These are phyloP conservation scores for Blumeriella jaapii DNA, from an alignment of 2,329 filamentous ascomycete species.

Conservation along the genomic window DNA sequence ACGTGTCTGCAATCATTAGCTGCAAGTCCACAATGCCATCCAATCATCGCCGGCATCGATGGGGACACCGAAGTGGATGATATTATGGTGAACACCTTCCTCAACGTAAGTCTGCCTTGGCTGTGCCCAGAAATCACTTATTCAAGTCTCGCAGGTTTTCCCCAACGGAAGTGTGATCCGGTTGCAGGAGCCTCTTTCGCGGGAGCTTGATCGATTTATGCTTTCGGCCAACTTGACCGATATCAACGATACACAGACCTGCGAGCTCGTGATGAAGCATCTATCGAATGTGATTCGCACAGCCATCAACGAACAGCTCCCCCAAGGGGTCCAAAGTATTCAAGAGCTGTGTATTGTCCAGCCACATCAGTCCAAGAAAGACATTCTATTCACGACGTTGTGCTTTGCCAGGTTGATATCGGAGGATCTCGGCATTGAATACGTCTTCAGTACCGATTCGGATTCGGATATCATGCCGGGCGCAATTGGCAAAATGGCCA, in stretches of 20 bases:
- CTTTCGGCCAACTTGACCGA: neutral
- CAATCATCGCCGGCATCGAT: neutral
- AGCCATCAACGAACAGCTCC: neutral
- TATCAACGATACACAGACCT: neutral
- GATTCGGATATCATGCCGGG: neutral
- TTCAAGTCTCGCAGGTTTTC: neutral
- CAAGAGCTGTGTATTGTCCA: conserved; percentile 1
- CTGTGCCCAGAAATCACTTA: no score
- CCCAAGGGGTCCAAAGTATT: neutral
- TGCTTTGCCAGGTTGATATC: neutral
- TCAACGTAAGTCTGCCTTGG: neutral
- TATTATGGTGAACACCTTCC: neutral
- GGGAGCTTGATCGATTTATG: neutral
- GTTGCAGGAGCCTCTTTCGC: neutral
- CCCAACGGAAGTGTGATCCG: neutral
- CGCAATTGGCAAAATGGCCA: neutral
- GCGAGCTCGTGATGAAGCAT: neutral
- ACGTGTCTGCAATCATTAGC: neutral
- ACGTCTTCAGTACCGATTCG: conserved; percentile 1
- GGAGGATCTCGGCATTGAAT: neutral
- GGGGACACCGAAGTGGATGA: neutral
- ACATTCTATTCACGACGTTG: conserved; percentile 1
- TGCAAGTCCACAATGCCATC: neutral
- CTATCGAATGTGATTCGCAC: neutral
- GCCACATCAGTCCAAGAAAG: conserved; percentile 1